Evolutionary conservation across 129 eudicot genomes (phyloP).

Genomic region (Artemisia tridentata): DNA sequence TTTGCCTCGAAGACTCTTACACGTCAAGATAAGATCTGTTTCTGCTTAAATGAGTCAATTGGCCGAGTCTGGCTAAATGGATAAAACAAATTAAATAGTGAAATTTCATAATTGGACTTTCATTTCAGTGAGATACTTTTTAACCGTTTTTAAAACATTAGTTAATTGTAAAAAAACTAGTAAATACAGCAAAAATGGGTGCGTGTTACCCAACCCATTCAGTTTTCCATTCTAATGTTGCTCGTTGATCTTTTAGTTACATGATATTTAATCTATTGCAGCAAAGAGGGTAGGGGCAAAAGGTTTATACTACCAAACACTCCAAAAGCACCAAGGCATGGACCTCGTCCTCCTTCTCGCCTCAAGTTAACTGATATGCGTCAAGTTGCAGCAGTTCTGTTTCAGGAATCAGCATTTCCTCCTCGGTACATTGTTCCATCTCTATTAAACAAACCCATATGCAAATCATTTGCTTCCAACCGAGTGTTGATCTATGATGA

Average conservation of each 20-base stretch:
- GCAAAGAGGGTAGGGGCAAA: conserved; percentile 58
- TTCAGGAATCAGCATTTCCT: conserved; percentile 72
- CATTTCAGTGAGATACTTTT: no score
- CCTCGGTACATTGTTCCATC: conserved; percentile 71
- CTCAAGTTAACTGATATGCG: conserved; percentile 74
- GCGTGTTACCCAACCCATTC: no score
- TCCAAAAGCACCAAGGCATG: conserved; percentile 96
- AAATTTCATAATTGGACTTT: no score
- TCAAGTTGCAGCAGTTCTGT: conserved; percentile 89
- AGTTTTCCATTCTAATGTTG: no score
- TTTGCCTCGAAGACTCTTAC: no score
- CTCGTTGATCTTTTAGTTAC: neutral
- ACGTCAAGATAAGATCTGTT: no score
- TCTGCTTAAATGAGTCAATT: no score
- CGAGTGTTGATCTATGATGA: conserved; percentile 91
- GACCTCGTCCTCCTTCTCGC: conserved; percentile 96
- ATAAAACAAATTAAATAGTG: no score
- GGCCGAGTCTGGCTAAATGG: no score
- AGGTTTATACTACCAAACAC: conserved; percentile 57
- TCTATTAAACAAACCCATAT: conserved; percentile 56
- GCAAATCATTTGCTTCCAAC: conserved; percentile 81
- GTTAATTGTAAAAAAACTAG: no score
- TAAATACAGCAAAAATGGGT: no score
- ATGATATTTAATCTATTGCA: conserved; percentile 26
- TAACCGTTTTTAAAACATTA: no score